These are phyloP conservation scores for Rhynchosporium graminicola DNA, from an alignment of 2,329 filamentous ascomycete genomes.

Conservation along the genomic window DNA sequence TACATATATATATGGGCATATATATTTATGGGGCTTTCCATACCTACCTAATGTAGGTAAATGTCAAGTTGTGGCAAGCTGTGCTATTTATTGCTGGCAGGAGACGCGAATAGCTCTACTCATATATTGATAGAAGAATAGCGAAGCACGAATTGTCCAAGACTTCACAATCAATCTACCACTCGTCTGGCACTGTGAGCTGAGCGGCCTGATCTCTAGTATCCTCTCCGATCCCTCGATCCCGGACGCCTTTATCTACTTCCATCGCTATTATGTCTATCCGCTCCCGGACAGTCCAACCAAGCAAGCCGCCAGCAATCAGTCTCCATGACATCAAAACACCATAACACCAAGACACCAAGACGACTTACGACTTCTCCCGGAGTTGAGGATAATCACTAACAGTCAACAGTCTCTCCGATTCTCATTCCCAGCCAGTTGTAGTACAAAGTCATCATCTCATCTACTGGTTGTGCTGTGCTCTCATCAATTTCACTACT, in stretches of 20 bases:
- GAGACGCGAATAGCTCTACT: too few species aligned
- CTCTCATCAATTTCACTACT: background rate
- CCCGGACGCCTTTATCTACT: slow-evolving; percentile 7
- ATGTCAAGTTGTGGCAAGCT: too few species aligned
- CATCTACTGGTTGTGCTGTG: background rate
- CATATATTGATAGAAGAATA: too few species aligned
- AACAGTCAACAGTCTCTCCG: background rate
- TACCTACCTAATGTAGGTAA: too few species aligned
- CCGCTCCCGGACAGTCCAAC: background rate
- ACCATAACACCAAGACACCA: too few species aligned
- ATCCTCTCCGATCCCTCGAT: slow-evolving; percentile 17
- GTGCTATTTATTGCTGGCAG: too few species aligned
- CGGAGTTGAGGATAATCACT: too few species aligned
- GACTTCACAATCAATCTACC: background rate
- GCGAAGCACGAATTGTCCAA: too few species aligned
- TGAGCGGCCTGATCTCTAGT: slow-evolving; percentile 3
- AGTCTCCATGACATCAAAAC: background rate
- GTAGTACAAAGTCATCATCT: slow-evolving; percentile 5
- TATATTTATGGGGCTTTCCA: too few species aligned
- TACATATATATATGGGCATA: too few species aligned
- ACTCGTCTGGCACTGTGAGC: slow-evolving; percentile 1
- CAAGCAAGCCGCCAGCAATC: background rate
- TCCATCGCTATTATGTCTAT: background rate
- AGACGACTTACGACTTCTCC: too few species aligned
- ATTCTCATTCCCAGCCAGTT: slow-evolving; percentile 16